phyloP scores from a whole-genome alignment of 805 yeast genomes.

The Cyberlindnera euphorbiae region DNA sequence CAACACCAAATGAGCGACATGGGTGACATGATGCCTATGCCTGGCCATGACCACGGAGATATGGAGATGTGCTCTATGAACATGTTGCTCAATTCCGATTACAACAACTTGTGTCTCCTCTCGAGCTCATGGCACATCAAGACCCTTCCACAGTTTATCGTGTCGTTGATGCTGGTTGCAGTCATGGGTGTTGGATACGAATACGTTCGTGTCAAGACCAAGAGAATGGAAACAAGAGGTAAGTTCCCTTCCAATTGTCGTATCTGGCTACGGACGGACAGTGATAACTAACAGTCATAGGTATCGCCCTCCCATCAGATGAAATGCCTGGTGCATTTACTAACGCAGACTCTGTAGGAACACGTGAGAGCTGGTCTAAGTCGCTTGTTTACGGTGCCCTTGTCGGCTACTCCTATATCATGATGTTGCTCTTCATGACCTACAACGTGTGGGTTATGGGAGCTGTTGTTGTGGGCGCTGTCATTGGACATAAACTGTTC shows the following conservation, averaged over 20 bases:
- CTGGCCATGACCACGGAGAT: conserved; percentile 16
- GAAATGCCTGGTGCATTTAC: conserved; percentile 1
- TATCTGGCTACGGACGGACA: too few relatives aligned
- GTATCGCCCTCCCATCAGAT: conserved; percentile 4
- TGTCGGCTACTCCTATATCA: conserved; percentile 63
- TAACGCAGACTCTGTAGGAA: conserved; percentile 9
- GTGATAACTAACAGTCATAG: conserved; percentile 5
- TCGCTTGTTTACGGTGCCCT: conserved; percentile 55
- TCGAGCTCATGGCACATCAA: conserved; percentile 78
- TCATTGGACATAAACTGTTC: conserved; percentile 64
- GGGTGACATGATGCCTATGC: conserved; percentile 11
- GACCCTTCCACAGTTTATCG: conserved; percentile 43
- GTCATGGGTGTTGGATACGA: conserved; percentile 57
- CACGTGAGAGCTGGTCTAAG: conserved; percentile 26
- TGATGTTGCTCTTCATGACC: conserved; percentile 83
- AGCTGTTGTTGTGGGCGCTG: conserved; percentile 69
- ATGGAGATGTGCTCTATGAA: conserved; percentile 47
- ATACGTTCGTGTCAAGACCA: conserved; percentile 34
- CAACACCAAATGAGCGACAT: conserved; percentile 20
- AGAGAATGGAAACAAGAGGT: conserved; percentile 18
- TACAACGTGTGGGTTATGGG: conserved; percentile 83
- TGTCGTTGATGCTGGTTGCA: conserved; percentile 47
- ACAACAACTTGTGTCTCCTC: conserved; percentile 65
- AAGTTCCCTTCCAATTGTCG: conserved; percentile 10
- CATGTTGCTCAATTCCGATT: conserved; percentile 80